A percentile compares a stretch with the other conserved stretches of the same genome.
Conservation (phyloP, 768 basidiomycete species). For the Lactifluus pinguis region DNA sequence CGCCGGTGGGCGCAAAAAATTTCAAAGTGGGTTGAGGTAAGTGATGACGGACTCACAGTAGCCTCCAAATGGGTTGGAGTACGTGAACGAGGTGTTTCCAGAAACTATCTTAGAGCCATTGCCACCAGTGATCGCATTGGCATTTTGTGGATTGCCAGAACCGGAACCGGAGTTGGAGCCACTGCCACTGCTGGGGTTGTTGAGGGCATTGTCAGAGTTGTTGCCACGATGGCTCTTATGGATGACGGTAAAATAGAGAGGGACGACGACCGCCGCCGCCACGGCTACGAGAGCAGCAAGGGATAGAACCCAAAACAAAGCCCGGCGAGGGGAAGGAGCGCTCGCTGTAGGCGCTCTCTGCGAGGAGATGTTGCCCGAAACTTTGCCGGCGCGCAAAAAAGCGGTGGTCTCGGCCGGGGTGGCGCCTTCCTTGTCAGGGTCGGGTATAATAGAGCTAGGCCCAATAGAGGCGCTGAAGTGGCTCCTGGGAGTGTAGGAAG, state of each 20-base stretch:
- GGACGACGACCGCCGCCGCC: conserved; percentile 2
- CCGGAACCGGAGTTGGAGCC: not conserved
- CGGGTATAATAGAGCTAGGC: not conserved
- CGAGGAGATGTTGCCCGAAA: not conserved
- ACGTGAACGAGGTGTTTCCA: conserved; percentile 37
- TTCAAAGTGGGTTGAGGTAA: not conserved
- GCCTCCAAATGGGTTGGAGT: conserved; percentile 40
- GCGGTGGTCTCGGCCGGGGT: not conserved
- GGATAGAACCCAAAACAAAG: not conserved
- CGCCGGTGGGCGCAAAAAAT: not conserved
- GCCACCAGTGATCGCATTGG: conserved; percentile 13
- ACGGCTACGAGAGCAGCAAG: conserved; percentile 3
- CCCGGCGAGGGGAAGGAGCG: conserved; percentile 2
- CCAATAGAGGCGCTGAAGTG: conserved; percentile 1
- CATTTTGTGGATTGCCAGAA: not conserved
- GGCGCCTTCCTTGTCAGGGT: not conserved
- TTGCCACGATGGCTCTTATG: not conserved
- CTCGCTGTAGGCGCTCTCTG: not conserved
- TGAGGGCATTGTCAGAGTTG: not conserved
- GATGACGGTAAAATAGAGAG: conserved; percentile 3
- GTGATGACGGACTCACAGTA: conserved; percentile 25
- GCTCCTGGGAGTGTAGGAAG: not conserved
- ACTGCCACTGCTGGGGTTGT: not conserved
- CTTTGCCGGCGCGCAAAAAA: not conserved
- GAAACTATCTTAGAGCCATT: conserved; percentile 25